A percentile compares a stretch with the other conserved stretches of the same genome.
Evolutionary conservation across 108 stramenopile species (phyloP).

Genomic region (Epithemia pelagica): DNA sequence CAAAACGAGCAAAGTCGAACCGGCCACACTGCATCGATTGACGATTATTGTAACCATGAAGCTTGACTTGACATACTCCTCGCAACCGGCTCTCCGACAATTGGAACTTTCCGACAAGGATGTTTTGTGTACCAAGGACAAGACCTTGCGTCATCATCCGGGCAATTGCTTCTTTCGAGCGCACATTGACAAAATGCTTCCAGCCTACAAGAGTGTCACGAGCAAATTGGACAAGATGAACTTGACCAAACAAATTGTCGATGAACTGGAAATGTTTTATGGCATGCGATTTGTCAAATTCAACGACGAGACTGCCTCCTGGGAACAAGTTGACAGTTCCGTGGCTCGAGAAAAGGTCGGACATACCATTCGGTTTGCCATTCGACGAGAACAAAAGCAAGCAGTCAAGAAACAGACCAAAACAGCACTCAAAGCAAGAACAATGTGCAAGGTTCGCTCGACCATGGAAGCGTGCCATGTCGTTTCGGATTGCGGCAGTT

Average conservation of each 20-base stretch:
- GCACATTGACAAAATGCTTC: conserved; percentile 5
- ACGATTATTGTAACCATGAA: conserved; percentile 18
- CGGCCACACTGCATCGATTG: too few relatives aligned
- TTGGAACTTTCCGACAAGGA: too few relatives aligned
- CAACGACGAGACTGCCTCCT: too few relatives aligned
- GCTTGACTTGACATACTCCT: background rate
- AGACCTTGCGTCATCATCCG: conserved; percentile 16
- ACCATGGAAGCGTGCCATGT: too few relatives aligned
- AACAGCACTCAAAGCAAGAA: too few relatives aligned
- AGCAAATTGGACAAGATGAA: conserved; percentile 43
- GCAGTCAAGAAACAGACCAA: too few relatives aligned
- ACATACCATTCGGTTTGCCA: conserved; percentile 39
- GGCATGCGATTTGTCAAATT: conserved; percentile 24
- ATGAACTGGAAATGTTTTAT: conserved; percentile 7
- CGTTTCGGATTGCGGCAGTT: too few relatives aligned
- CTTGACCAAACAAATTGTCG: conserved; percentile 35
- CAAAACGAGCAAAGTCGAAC: too few relatives aligned
- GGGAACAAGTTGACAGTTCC: conserved; percentile 32
- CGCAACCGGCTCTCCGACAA: background rate
- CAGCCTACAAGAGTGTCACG: conserved; percentile 17
- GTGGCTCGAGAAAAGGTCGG: conserved; percentile 38
- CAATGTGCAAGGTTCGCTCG: too few relatives aligned
- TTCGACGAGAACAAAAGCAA: too few relatives aligned
- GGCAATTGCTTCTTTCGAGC: conserved; percentile 28
- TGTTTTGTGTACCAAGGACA: conserved; percentile 36